These are phyloP conservation scores for Hypoxylon sp. DNA, from an alignment of 2,329 filamentous ascomycete species.

Conservation along the genomic window DNA sequence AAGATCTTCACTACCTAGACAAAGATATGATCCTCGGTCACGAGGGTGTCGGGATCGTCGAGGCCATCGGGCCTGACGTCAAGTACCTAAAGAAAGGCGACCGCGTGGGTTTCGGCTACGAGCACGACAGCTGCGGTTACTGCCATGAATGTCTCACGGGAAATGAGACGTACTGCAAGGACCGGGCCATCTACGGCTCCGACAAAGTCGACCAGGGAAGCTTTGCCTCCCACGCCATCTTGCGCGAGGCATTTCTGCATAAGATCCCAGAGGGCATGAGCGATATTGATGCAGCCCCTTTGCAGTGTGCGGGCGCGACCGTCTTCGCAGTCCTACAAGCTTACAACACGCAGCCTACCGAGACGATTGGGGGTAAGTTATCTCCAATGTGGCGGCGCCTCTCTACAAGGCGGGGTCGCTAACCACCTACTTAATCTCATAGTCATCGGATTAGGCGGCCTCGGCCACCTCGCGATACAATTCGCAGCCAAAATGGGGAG, in stretches of 20 bases:
- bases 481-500: slow-evolving; percentile 78
- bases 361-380: slow-evolving; percentile 49
- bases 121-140: slow-evolving; percentile 59
- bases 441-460: slow-evolving; percentile 74
- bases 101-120: slow-evolving; percentile 64
- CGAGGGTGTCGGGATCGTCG: slow-evolving; percentile 65
- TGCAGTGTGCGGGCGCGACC: slow-evolving; percentile 67
- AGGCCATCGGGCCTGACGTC: slow-evolving; percentile 59
- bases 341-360: slow-evolving; percentile 52
- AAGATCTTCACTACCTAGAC: slow-evolving; percentile 55
- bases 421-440: slow-evolving; percentile 48
- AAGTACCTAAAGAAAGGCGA: slow-evolving; percentile 60
- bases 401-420: slow-evolving; percentile 8
- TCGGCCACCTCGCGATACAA: slow-evolving; percentile 78
- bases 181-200: slow-evolving; percentile 61
- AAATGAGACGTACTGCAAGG: slow-evolving; percentile 61
- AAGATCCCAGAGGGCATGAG: slow-evolving; percentile 63
- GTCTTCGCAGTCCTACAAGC: slow-evolving; percentile 58
- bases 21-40: slow-evolving; percentile 63
- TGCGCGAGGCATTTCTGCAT: slow-evolving; percentile 64
- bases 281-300: slow-evolving; percentile 64
- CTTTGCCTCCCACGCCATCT: slow-evolving; percentile 63
- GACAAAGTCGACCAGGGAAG: slow-evolving; percentile 64
- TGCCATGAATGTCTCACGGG: slow-evolving; percentile 64
- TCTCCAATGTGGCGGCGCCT: background rate